Base-by-base conservation (phyloP, 352 stramenopile species). In the Phytophthora sansomeana region DNA sequence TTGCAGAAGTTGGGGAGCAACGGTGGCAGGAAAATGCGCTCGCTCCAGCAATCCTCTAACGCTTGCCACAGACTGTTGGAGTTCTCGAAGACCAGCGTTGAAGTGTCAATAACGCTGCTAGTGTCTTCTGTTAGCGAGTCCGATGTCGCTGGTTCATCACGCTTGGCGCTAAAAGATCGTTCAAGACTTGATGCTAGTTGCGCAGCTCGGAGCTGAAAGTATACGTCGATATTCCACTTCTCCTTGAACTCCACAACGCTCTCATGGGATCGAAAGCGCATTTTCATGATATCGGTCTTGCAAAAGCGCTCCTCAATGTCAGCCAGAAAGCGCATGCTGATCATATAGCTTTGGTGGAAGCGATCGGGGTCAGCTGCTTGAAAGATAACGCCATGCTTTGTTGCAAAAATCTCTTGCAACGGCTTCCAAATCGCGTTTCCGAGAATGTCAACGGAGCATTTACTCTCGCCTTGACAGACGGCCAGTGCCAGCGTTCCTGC, bases 211-310 rank as follows among this genome's bases (percentile, higher is more conserved):
- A 95, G 67, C 58, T 96, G 85, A 51, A 94, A 95, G 74, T 96
- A 96, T 17, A 95, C 83, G 39, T 93, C 87, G 57, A 94, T 78
- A 54, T 96, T 95, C 89, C 89, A 96, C 67, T 90, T 92, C 44
- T 94, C 86, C 56, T 89, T 91, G 67, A 96, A 96, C 33, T 90
- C 76, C 4, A 90, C 57, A 11, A 91, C 81, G 17, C 78, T 91
- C 36, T 93, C 83, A 32, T 93, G 84, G 5, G 67, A 73, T 16
- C 83, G 78, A 35, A 96, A 95, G 2, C 87, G 83, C 5, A 48
- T 74, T 58, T 79, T 85, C 75, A 90, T 89, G 3, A 63, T 59
- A 17, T 89, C 66, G 9, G 46, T 89, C n/a, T 62, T 71, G 42
- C 85, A 95, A 30, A 92, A 83, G 4, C 54, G 58, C 1, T 69